Evolutionary conservation across 441 rosid genomes (phyloP), one percentile per base, ranked within the genome.

Genomic region (Geranium incanum): DNA sequence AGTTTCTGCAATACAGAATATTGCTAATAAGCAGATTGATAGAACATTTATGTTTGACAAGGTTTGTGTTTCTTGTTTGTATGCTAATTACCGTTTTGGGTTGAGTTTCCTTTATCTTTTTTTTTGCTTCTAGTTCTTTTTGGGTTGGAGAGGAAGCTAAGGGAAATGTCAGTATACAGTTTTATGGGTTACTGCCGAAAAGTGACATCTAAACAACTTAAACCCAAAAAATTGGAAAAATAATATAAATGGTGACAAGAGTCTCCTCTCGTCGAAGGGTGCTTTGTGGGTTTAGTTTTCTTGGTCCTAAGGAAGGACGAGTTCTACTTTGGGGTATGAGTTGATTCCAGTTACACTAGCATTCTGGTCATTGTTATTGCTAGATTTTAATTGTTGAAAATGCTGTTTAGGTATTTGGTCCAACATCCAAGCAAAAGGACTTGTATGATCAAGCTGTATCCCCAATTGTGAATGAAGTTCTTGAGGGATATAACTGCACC

Each of bases 11-110:
- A 78, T 88, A 21, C 99, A 95, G 80, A 89, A 72, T 77, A 92
- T 92, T 69, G 97, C 99, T 74, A 90, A 89, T 76, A 95, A 95
- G 85, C 99, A 92, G 83, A 95, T 92, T 84, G 99, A 95, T 75
- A 86, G 93, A 74, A 88, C 93, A 19, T 94, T 94, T 78, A 79
- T 86, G 79, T 94, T 94, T 81, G 99, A 94, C 83, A 94, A 86
- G 97, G 99, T 92, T 74, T 67, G 66, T 37, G 3, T 45, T 66
- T 68, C 19, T 13, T 43, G 21, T 18, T 68, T 55, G 38, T 33
- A 52, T 48, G 3, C n/a, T 28, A 28, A 28, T 15, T 50, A 15
- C 57, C 5, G 3, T 8, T 43, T 15, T 7, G 5, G 5, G 2
- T 39, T 39, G 6, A 39, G 43, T 2, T 39, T 39, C 6, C 43